Base-by-base conservation (phyloP, 2,329 filamentous ascomycete genomes). In the Didymella keratinophila region DNA sequence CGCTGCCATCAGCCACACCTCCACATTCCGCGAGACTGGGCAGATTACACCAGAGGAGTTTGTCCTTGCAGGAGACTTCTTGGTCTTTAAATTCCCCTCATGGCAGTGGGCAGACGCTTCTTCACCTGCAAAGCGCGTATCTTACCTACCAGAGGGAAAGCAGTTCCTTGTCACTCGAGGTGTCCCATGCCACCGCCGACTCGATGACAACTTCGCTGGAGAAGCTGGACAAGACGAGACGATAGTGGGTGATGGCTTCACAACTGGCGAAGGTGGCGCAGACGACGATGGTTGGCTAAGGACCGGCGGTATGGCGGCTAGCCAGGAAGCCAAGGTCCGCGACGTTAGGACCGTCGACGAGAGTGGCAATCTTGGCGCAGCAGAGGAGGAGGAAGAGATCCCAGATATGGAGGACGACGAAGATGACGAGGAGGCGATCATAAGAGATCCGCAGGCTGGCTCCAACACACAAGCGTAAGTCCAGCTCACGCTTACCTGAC, bases 31-130 rank as follows among this genome's bases (percentile, higher is more conserved):
- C 70, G 86, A 87, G 71, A 97, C 93, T 4, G 95, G 95, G 66
- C 91, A 98, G 81, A 95, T 99, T 79, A 98, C 94, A 0, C 94
- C 94, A 18, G 94, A 97, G 74, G 95, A 99, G 83, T 99, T 99
- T 78, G 84, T 97, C 49, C 89, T 91, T 4, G 95, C 95, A 3
- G 95, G 95, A 70, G 95, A 99, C 81, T 99, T 98, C 77, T 88
- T 99, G 36, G 93, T 97, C 73, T 97, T 96, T 87, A 98, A 97
- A 82, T 99, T 99, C 80, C 95, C 94, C 9, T 96, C 94, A 58
- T 99, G 95, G 95, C 90, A 92, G 48, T 99, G 95, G 95, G 88
- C 90, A 65, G 92, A 95, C 71, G 93, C 94, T 66, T 91, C 94
- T 54, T 87, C 88, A n/a, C 86, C 89, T 1, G 84, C 86, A 61